These are phyloP conservation scores for Kazachstania psychrophila DNA, from an alignment of 805 yeast genomes.

Conservation along the genomic window DNA sequence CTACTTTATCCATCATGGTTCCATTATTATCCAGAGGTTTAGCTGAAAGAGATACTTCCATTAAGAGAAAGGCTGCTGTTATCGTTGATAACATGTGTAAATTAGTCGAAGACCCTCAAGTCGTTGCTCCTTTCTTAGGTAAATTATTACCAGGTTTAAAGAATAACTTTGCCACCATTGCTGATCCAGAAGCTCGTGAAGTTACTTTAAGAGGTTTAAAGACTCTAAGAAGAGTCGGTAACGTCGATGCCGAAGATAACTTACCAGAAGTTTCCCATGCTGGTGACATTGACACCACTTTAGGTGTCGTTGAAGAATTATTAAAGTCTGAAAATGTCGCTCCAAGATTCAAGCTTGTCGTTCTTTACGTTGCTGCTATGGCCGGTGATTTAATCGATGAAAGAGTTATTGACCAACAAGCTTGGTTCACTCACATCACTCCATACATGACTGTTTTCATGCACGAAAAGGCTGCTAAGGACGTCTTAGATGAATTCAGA, in stretches of 20 bases:
- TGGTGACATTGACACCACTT: conserved; percentile 89
- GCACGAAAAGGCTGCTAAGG: conserved; percentile 88
- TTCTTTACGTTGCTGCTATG: conserved; percentile 83
- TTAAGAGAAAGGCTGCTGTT: conserved; percentile 99
- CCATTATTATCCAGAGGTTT: conserved; percentile 98
- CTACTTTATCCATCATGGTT: conserved; percentile 98
- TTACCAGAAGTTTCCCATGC: conserved; percentile 98
- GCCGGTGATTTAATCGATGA: conserved; percentile 99
- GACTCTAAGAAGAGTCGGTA: conserved; percentile 99
- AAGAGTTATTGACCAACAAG: conserved; percentile 84
- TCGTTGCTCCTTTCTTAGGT: conserved; percentile 97
- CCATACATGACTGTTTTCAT: conserved; percentile 94
- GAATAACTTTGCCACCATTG: conserved; percentile 89
- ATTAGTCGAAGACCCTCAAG: conserved; percentile 99
- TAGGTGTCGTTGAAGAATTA: conserved; percentile 68
- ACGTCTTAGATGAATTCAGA: conserved; percentile 87
- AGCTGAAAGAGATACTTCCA: conserved; percentile 98
- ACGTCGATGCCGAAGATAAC: conserved; percentile 77
- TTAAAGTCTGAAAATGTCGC: conserved; percentile 59
- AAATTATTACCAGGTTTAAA: conserved; percentile 93
- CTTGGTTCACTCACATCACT: conserved; percentile 82
- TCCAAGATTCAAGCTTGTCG: conserved; percentile 68
- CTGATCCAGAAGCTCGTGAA: conserved; percentile 99
- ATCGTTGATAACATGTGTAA: conserved; percentile 99
- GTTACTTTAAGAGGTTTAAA: conserved; percentile 94